Conservation (phyloP, 768 basidiomycete species). For the Lyophyllum atratum region DNA sequence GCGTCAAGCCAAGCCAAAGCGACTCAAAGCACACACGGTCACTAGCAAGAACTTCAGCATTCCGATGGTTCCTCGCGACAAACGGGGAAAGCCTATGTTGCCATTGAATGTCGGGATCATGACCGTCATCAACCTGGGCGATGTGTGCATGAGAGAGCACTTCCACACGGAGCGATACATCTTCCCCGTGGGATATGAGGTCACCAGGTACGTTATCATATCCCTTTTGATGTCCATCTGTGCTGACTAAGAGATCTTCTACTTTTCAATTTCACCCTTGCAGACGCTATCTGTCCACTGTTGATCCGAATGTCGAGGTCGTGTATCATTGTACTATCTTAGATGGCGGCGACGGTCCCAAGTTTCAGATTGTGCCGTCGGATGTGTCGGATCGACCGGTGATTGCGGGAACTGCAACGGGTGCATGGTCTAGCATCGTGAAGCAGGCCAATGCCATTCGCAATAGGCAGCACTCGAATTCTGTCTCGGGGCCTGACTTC, state of each 20-base stretch:
- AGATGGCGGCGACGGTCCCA: conserved; percentile 83
- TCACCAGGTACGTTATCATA: conserved; percentile 58
- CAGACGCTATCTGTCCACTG: conserved; percentile 79
- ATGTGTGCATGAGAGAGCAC: conserved; percentile 79
- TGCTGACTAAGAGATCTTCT: not conserved
- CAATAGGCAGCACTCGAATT: conserved; percentile 82
- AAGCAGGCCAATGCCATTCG: conserved; percentile 81
- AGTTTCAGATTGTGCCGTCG: conserved; percentile 79
- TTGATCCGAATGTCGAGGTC: conserved; percentile 65
- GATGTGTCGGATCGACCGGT: conserved; percentile 73
- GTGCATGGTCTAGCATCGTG: conserved; percentile 84
- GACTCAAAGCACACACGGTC: conserved; percentile 80
- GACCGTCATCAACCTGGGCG: conserved; percentile 75
- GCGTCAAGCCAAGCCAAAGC: conserved; percentile 68
- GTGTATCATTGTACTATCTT: conserved; percentile 84
- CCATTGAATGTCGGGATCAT: conserved; percentile 87
- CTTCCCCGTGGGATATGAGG: conserved; percentile 86
- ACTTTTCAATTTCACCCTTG: conserved; percentile 6
- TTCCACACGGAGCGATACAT: conserved; percentile 90
- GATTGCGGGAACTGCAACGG: conserved; percentile 85
- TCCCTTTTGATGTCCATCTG: not conserved
- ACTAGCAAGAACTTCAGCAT: conserved; percentile 77
- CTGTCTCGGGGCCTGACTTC: conserved; percentile 87
- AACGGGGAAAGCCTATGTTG: conserved; percentile 66
- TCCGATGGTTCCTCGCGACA: conserved; percentile 78